phyloP scores from a whole-genome alignment of 352 stramenopile species.

The Phytophthora parvispora region DNA sequence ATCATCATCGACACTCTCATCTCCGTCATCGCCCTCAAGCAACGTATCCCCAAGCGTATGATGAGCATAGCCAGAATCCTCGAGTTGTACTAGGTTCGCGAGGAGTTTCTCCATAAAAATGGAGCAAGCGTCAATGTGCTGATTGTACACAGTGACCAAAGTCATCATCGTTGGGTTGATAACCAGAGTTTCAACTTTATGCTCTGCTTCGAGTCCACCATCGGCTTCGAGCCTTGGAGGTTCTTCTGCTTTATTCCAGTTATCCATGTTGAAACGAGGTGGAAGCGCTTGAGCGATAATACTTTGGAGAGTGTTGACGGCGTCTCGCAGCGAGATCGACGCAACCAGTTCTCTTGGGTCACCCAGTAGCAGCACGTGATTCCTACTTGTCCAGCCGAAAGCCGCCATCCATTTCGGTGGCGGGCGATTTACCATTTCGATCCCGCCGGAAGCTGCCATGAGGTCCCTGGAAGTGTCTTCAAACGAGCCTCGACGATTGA shows the following conservation, averaged over 20 bases:
- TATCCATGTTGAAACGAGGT: constrained; percentile 4
- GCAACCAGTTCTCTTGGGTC: constrained; percentile 6
- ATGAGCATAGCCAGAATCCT: neutral
- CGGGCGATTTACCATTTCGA: neutral
- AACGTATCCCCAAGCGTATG: neutral
- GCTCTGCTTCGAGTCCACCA: neutral
- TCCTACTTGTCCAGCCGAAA: constrained; percentile 22
- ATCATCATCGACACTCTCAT: neutral
- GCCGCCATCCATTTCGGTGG: constrained; percentile 22
- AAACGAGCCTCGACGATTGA: constrained; percentile 12
- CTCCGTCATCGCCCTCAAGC: constrained; percentile 3
- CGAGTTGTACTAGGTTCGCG: neutral
- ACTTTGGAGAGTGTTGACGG: constrained; percentile 13
- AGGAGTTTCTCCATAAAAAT: constrained; percentile 11
- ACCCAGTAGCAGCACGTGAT: neutral
- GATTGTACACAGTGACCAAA: constrained; percentile 17
- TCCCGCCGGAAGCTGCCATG: neutral
- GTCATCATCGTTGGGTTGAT: neutral
- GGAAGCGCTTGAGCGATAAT: constrained; percentile 29
- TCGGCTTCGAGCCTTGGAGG: neutral
- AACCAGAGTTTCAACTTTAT: neutral
- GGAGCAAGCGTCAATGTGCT: constrained; percentile 9
- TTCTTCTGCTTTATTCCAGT: neutral
- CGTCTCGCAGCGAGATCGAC: constrained; percentile 8
- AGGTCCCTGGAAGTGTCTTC: constrained; percentile 19